Evolutionary conservation across 1,284 basidiomycete genomes (phyloP).

Genomic region (Ustilago sp.): DNA sequence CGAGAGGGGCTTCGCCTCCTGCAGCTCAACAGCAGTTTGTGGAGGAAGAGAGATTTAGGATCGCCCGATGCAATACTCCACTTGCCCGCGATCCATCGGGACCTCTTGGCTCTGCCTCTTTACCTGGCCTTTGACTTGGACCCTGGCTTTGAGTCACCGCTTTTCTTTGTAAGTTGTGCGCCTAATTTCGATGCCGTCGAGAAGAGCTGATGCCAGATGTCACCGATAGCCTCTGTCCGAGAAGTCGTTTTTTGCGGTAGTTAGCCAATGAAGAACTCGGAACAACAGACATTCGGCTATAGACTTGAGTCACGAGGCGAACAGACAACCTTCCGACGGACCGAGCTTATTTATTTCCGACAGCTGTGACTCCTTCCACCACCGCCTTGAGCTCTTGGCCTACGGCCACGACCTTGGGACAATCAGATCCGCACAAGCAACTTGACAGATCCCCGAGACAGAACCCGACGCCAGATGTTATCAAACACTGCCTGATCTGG

Average conservation of each 20-base stretch:
- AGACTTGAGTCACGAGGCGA: background rate
- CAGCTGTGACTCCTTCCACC: background rate
- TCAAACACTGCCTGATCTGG: background rate
- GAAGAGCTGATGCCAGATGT: background rate
- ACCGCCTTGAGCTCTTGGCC: background rate
- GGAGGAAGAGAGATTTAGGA: background rate
- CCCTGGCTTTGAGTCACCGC: slow-evolving; percentile 7
- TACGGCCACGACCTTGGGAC: too few relatives aligned
- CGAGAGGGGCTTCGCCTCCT: slow-evolving; percentile 21
- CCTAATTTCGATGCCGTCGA: slow-evolving; percentile 3
- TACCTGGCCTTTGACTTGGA: background rate
- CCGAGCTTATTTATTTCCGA: background rate
- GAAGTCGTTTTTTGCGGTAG: slow-evolving; percentile 1
- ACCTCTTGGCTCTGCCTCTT: background rate
- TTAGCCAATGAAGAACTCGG: background rate
- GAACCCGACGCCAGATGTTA: background rate
- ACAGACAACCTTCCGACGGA: background rate
- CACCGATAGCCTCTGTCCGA: slow-evolving; percentile 1
- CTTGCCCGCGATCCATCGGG: background rate
- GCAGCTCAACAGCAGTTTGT: background rate
- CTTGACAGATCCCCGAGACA: background rate
- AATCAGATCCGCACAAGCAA: background rate
- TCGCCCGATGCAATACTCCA: background rate
- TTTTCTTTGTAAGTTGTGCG: background rate
- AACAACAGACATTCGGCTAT: background rate